Conservation (phyloP, 106 monocot species). For the Ottelia alismoides region DNA sequence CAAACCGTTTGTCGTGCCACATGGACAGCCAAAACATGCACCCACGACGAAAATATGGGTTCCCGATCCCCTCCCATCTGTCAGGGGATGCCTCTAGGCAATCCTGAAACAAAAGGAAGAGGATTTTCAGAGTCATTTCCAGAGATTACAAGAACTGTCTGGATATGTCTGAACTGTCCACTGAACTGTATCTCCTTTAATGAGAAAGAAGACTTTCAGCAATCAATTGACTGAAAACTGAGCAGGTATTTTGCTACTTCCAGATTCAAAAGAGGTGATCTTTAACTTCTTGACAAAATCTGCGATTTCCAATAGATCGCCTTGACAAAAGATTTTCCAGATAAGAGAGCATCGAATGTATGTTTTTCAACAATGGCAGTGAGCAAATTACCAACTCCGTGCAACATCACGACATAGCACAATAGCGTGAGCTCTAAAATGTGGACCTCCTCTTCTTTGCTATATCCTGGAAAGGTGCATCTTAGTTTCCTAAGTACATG, state of each 20-base stretch:
- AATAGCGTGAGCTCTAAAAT: slow-evolving; percentile 55
- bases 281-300: slow-evolving; percentile 51
- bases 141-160: slow-evolving; percentile 38
- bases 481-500: slow-evolving; percentile 30
- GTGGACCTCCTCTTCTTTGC: slow-evolving; percentile 39
- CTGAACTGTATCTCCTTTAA: slow-evolving; percentile 19
- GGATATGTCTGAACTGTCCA: slow-evolving; percentile 30
- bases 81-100: slow-evolving; percentile 58
- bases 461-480: slow-evolving; percentile 45
- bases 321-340: slow-evolving; percentile 29
- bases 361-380: slow-evolving; percentile 17
- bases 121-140: slow-evolving; percentile 62
- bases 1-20: too few relatives aligned
- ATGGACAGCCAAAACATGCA: too few relatives aligned
- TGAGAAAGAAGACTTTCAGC: slow-evolving; percentile 32
- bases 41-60: too few relatives aligned
- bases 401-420: slow-evolving; percentile 30
- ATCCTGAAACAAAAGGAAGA: slow-evolving; percentile 40
- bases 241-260: not conserved
- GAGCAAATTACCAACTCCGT: slow-evolving; percentile 15
- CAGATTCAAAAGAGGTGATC: slow-evolving; percentile 15
- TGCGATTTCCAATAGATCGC: slow-evolving; percentile 25
- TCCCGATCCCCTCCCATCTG: slow-evolving; percentile 12
- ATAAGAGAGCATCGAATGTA: slow-evolving; percentile 21
- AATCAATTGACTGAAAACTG: slow-evolving; percentile 22